Base-by-base conservation (phyloP, 2,329 filamentous ascomycete genomes). In the Tolypocladium ophioglossoides region DNA sequence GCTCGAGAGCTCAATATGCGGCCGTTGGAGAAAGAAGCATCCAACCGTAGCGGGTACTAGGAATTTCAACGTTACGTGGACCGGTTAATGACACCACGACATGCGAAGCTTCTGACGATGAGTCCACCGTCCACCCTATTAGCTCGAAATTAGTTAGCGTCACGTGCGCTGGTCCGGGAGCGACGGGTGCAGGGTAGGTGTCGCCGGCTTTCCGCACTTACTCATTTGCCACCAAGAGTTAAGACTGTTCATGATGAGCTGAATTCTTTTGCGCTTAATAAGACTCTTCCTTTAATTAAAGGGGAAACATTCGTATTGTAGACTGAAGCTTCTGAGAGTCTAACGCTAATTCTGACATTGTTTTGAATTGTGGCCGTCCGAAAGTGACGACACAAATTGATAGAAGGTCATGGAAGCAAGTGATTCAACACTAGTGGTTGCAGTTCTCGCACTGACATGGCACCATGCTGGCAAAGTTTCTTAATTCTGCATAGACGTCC, bases 121-220 rank as follows among this genome's bases (percentile, higher is more conserved):
- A 66, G 58, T 62, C 41, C 41, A 46, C 59, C 57, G 4, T 30
- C 30, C 8, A 61, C 30, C 48, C n/a, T 24, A 50, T 54, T 63
- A 66, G 59, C 59, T 61, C 62, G 61, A 69, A 65, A 66, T 63
- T 62, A 58, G 54, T 50, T 52, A 57, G 55, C 55, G 61, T 69
- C 68, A 68, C 66, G 67, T 64, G 66, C 55, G 30, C 44, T 10
- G 5, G 18, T 18, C 18, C 52, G 54, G 41, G 52, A 55, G n/a
- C 27, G 46, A n/a, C 48, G 37, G 48, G 53, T 52, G 32, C 37
- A 41, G 48, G 51, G 54, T 53, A 55, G 35, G 24, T 48, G n/a
- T 7, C 18, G 6, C 40, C 12, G 50, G 24, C 37, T 27, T 32
- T 18, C 18, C 18, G 24, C 3, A 35, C 20, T 37, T 27, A 6